A percentile compares a stretch with the other conserved stretches of the same genome.
These are phyloP conservation scores for Neurospora tetraspora DNA, from an alignment of 495 filamentous ascomycete genomes.

Conservation along the genomic window DNA sequence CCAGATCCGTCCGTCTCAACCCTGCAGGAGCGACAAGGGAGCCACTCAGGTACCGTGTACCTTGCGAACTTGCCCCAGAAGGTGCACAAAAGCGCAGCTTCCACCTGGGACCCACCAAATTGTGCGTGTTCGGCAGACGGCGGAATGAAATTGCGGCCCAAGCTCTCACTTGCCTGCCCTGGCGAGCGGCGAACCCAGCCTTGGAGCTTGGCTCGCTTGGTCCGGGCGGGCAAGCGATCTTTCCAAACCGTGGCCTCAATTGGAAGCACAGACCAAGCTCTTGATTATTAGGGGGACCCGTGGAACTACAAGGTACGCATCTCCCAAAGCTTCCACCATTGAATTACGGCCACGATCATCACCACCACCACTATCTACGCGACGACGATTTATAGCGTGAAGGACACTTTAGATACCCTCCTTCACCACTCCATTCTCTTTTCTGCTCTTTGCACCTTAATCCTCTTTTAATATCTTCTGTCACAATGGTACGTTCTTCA, in stretches of 20 bases:
- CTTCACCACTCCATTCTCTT: conserved; percentile 15
- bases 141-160: conserved; percentile 14
- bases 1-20: background rate
- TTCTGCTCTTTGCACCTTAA: conserved; percentile 8
- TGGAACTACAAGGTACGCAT: conserved; percentile 5
- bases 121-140: conserved; percentile 1
- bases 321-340: conserved; percentile 8
- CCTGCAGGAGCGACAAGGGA: background rate
- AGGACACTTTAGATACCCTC: conserved; percentile 3
- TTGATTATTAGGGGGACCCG: conserved; percentile 15
- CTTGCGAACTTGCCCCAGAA: background rate
- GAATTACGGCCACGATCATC: background rate
- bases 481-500: conserved; percentile 17
- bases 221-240: background rate
- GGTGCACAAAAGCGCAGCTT: background rate
- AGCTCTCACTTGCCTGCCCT: background rate
- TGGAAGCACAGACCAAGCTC: conserved; percentile 19
- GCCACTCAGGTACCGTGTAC: background rate
- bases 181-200: background rate
- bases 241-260: conserved; percentile 30
- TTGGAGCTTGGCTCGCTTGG: background rate
- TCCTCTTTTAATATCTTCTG: conserved; percentile 17
- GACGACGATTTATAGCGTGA: background rate
- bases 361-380: conserved; percentile 1
- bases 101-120: background rate